Conservation (phyloP, 805 yeast species). For the Yamadazyma sp. region DNA sequence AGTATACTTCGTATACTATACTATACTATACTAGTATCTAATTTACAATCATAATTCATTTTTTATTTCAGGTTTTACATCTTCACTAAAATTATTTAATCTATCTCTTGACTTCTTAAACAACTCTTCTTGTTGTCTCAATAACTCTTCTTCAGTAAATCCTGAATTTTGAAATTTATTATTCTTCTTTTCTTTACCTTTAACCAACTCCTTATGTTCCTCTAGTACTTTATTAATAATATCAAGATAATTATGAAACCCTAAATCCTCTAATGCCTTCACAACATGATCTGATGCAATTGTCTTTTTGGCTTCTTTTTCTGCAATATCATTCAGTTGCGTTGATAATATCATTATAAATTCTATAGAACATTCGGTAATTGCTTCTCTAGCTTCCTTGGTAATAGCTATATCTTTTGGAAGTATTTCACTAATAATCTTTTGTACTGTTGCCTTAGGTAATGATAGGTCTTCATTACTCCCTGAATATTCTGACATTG, state of each 20-base stretch:
- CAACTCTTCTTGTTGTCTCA: slow-evolving; percentile 88
- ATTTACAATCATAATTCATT: too few species aligned
- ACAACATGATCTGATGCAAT: slow-evolving; percentile 95
- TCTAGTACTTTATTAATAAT: slow-evolving; percentile 73
- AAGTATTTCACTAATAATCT: slow-evolving; percentile 83
- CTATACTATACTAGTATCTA: not conserved
- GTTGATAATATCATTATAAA: slow-evolving; percentile 93
- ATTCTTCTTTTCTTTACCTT: slow-evolving; percentile 85
- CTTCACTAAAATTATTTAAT: slow-evolving; percentile 25
- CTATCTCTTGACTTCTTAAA: slow-evolving; percentile 75
- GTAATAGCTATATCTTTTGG: slow-evolving; percentile 87
- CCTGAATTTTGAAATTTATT: slow-evolving; percentile 94
- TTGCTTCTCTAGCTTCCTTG: slow-evolving; percentile 90
- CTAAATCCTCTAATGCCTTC: slow-evolving; percentile 82
- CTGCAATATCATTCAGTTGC: slow-evolving; percentile 94
- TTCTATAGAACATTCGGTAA: slow-evolving; percentile 94
- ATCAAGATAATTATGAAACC: slow-evolving; percentile 80
- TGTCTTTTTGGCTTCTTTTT: slow-evolving; percentile 92
- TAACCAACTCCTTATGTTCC: slow-evolving; percentile 85
- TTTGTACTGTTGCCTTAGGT: slow-evolving; percentile 87
- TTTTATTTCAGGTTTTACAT: slow-evolving; percentile 1
- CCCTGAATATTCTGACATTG: slow-evolving; percentile 42
- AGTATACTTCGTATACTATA: too few species aligned
- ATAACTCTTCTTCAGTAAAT: slow-evolving; percentile 84
- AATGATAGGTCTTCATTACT: slow-evolving; percentile 39